Evolutionary conservation across 2,329 filamentous ascomycete species (phyloP), one percentile per base, ranked within the genome.

Genomic region (Pseudogymnoascus sp.): DNA sequence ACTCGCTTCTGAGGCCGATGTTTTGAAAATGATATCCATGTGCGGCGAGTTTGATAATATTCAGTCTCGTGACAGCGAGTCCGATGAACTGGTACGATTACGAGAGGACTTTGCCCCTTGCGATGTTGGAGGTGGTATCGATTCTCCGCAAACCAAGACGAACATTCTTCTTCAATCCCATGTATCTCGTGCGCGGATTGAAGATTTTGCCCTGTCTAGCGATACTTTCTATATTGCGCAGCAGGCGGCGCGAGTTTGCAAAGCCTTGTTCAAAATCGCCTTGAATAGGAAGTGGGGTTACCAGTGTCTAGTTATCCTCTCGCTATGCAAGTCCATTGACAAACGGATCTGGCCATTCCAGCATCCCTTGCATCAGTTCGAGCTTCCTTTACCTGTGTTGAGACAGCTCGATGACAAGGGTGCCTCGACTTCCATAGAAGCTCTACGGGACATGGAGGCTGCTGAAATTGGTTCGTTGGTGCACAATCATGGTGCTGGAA

Each of bases 11-110:
- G 94, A 99, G 74, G 91, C 91, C 5, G 94, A 99, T 69, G 86
- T 96, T 52, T 77, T 99, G 59, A 89, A 88, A 69, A 97, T 99
- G 91, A 91, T 99, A 69, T 92, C 90, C 66, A 91, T 94, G 88
- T 96, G 92, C 71, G 91, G 92, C 65, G 94, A 99, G 72, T 99
- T 99, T 67, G 91, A 97, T 75, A 96, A 99, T 65, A 89, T 99
- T 39, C 92, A 96, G 70, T 91, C 89, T 4, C 81, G 95, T 63
- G 94, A 99, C 60, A 94, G 77, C 58, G 95, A 99, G 73, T 86
- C 88, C 60, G 89, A 92, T 67, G 95, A 99, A 71, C 78, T 99
- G n/a, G 80, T 80, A 15, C 79, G 82, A 19, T 79, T 99, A 58
- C 84, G 83, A 64, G 77, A 89, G 0, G 84, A 91, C 33, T 78